Evolutionary conservation across 2,329 filamentous ascomycete genomes (phyloP).

Genomic region (Colletotrichum viniferum): DNA sequence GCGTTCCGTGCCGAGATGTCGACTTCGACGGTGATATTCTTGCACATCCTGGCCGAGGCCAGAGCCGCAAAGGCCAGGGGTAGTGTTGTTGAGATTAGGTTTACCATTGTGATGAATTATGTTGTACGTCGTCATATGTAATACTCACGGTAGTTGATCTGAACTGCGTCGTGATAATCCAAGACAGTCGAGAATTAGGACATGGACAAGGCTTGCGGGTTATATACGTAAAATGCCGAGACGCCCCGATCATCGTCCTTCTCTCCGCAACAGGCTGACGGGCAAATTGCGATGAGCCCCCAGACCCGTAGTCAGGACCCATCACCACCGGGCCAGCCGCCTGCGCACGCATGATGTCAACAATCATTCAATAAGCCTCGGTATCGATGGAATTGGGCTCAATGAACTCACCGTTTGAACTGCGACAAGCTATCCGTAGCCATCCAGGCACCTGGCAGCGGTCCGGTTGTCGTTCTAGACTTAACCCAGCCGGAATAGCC

Average conservation of each 20-base stretch:
- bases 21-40: conserved; percentile 60
- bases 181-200: not conserved
- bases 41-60: conserved; percentile 41
- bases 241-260: not conserved
- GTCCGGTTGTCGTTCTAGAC: not conserved
- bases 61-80: conserved; percentile 29
- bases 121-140: not conserved
- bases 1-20: conserved; percentile 58
- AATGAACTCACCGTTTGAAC: not conserved
- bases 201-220: not conserved
- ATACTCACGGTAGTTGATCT: not conserved
- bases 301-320: not conserved
- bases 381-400: not conserved
- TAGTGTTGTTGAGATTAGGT: not conserved
- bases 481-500: not conserved
- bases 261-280: not conserved
- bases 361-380: not conserved
- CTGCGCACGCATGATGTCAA: not conserved
- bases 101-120: conserved; percentile 26
- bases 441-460: not conserved
- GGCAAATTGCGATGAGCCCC: not conserved
- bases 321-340: not conserved
- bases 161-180: not conserved
- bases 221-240: not conserved
- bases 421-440: not conserved